Evolutionary conservation across 169 alveolate genomes (phyloP), one percentile per base, ranked within the genome.

Genomic region (Plasmodium cynomolgi): DNA sequence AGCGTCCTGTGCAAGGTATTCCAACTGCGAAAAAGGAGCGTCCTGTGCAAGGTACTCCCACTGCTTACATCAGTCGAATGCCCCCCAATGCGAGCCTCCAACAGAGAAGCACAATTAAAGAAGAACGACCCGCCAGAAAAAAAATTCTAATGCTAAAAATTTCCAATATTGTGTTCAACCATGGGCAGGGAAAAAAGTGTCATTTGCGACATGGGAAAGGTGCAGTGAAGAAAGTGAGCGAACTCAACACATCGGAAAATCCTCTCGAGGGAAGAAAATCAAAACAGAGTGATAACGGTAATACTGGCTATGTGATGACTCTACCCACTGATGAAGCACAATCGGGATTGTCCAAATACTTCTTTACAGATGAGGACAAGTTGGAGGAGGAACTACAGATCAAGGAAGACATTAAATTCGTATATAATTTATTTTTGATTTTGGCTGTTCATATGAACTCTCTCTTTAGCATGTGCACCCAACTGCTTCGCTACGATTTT

Each of bases 391-490:
- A 7, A 62, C n/a, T n/a, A 1, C 33, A 54, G 1, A 56, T 88
- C 5, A 33, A 79, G 17, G 62, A 23, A 62, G 47, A 58, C 23
- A 5, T n/a, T 29, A 26, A 58, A n/a, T 88, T 77, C 47, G 62
- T 88, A 37, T 56, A 88, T 44, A 88, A 88, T 15, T 13, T 75
- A 8, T 88, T 88, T 47, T 33, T 79, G 17, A 62, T 34, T 15
- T 58, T 88, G 74, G 62, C 83, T 58, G 31, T 88, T 0, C 93
- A 88, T 88, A 88, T 88, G 31, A 77, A 62, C 20, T 39, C 74
- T 26, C 72, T 88, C 62, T 88, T 77, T 88, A 88, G 82, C 29
- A 88, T 80, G 6, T 88, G 85, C 54, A 75, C 82, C 11, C 79
- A 88, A 37, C 33, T 88, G 41, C 39, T 88, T 23, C 79, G 82